Base-by-base conservation (phyloP, 495 filamentous ascomycete genomes). In the Arthonia radiata region DNA sequence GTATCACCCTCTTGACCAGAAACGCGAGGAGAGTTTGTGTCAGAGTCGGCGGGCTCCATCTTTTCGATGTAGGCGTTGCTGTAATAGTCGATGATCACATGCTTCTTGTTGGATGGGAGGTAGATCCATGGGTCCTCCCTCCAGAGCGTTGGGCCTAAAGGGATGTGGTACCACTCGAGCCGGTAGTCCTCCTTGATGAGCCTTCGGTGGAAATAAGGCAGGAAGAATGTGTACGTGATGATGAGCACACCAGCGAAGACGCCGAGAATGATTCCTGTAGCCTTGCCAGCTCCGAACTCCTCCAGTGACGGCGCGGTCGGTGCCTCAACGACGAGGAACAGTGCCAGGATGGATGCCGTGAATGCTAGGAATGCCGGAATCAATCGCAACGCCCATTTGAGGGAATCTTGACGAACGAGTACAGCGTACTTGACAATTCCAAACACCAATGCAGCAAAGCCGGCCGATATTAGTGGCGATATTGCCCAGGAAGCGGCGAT, bases 361-460 rank as follows among this genome's bases (percentile, higher is more conserved):
- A 66, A 31, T 24, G 53, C 62, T 18, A 74, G 62, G 44, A 68
- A 77, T 33, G 67, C 29, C 11, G 71, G 65, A 17, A 70, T 55
- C 30, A 57, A 40, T 8, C 54, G 36, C 39, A 77, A 54, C 23
- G 61, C 59, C 56, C 54, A 62, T 2, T 54, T 55, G 31, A 67
- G 55, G 2, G 67, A 57, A 35, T 72, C 57, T 5, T 43, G 40
- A 25, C 71, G 62, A 29, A 57, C 44, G 21, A 70, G 54, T 9
- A 75, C 67, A 18, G 49, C 43, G 40, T 64, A 67, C 47, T 77
- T 77, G 32, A 69, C 57, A 29, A 58, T 49, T 0, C 50, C 44
- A 42, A 77, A 73, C 44, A 76, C 60, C 38, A 64, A 47, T 29
- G 68, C 53, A 3, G 56, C 60, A 40, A 74, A 70, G 17, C 32